Evolutionary conservation across 305 asterid genomes (phyloP).

Genomic region (Solanum aculeatissimum): DNA sequence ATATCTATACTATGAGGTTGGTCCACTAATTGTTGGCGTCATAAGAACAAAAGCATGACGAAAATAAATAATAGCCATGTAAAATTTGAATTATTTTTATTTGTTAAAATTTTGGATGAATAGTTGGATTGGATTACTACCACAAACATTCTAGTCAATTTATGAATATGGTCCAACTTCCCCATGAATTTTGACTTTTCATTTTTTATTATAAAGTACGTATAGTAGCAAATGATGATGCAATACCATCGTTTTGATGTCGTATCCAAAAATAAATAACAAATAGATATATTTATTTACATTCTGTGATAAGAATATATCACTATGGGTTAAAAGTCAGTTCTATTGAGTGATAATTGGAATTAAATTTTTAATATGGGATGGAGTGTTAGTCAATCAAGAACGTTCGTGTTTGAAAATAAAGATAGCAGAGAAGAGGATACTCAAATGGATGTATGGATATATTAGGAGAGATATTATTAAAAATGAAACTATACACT

Average conservation of each 20-base stretch:
- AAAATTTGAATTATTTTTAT: not conserved
- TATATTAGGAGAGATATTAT: no score
- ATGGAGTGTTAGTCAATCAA: no score
- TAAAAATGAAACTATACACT: no score
- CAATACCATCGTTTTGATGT: not conserved
- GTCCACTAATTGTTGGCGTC: not conserved
- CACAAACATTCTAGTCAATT: not conserved
- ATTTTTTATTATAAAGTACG: no score
- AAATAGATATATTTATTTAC: no score
- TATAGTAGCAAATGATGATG: not conserved
- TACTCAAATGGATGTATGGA: no score
- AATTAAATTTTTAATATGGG: no score
- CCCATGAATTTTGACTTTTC: not conserved
- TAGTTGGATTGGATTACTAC: not conserved
- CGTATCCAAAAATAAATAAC: no score
- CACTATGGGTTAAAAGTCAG: not conserved
- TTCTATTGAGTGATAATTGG: no score
- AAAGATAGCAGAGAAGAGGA: no score
- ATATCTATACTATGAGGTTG: not conserved
- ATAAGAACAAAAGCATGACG: slow-evolving; percentile 16
- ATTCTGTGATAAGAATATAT: not conserved
- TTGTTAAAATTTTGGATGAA: not conserved
- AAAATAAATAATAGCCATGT: not conserved
- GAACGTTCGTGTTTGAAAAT: no score
- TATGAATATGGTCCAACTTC: not conserved